phyloP scores from a whole-genome alignment of 306 rosid genomes.

The Vachellia pachyceras region DNA sequence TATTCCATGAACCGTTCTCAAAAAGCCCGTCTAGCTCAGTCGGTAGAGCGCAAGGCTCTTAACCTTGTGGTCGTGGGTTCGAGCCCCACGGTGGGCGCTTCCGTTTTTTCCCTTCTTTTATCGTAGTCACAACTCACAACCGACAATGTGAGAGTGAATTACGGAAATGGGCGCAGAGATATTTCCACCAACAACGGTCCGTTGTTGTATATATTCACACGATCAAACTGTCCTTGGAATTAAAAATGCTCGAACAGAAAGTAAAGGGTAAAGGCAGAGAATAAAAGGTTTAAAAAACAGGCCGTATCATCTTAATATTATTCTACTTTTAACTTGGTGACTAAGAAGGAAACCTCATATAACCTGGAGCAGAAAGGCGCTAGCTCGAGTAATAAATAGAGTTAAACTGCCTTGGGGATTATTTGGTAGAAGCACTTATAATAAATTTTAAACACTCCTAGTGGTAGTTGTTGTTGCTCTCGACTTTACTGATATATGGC shows the following conservation, averaged over 20 bases:
- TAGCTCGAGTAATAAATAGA: neutral
- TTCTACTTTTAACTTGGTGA: conserved; percentile 6
- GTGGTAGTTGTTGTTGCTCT: conserved; percentile 52
- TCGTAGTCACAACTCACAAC: too few relatives aligned
- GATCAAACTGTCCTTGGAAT: neutral
- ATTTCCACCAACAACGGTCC: neutral
- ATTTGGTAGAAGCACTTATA: conserved; percentile 41
- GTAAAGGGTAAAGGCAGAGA: neutral
- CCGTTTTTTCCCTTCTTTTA: neutral
- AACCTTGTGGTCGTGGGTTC: conserved; percentile 36
- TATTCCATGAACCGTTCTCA: too few relatives aligned
- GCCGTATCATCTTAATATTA: neutral
- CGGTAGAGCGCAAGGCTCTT: conserved; percentile 33
- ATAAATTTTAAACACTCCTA: conserved; percentile 24
- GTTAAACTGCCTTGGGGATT: conserved; percentile 15
- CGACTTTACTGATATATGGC: conserved; percentile 15
- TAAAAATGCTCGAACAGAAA: neutral
- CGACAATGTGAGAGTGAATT: neutral
- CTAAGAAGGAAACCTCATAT: conserved; percentile 10
- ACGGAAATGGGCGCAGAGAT: neutral
- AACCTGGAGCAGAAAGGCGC: conserved; percentile 32
- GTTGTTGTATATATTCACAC: too few relatives aligned
- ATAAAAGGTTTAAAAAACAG: neutral
- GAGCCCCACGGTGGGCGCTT: conserved; percentile 28
- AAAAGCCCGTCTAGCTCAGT: conserved; percentile 26